phyloP scores from a whole-genome alignment of 805 yeast species.

The Candida golubevii region DNA sequence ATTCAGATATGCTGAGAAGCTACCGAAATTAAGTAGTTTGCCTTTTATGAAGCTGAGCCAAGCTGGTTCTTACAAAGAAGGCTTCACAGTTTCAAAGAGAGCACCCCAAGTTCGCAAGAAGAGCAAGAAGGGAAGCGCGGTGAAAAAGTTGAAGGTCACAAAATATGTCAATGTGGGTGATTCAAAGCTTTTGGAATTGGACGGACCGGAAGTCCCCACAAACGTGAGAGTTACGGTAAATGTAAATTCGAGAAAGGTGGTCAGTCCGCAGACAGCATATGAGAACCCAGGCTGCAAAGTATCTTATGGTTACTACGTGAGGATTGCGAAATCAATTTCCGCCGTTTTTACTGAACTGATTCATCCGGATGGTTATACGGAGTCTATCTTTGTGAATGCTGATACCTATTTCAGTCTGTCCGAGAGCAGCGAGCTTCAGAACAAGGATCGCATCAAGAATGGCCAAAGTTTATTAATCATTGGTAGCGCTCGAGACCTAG shows the following conservation, averaged over 20 bases:
- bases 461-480: slow-evolving; percentile 50
- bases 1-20: slow-evolving; percentile 58
- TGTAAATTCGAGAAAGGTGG: slow-evolving; percentile 53
- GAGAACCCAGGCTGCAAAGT: slow-evolving; percentile 56
- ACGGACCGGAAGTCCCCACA: slow-evolving; percentile 56
- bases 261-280: slow-evolving; percentile 68
- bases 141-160: slow-evolving; percentile 49
- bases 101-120: slow-evolving; percentile 34
- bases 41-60: slow-evolving; percentile 63
- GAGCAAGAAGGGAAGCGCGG: slow-evolving; percentile 40
- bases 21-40: slow-evolving; percentile 68
- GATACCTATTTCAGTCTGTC: slow-evolving; percentile 54
- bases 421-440: slow-evolving; percentile 21
- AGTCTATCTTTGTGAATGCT: slow-evolving; percentile 59
- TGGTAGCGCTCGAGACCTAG: slow-evolving; percentile 59
- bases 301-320: slow-evolving; percentile 69
- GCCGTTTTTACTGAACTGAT: slow-evolving; percentile 68
- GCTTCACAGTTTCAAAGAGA: slow-evolving; percentile 48
- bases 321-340: slow-evolving; percentile 59
- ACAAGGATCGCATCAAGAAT: slow-evolving; percentile 8
- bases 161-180: slow-evolving; percentile 76
- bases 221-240: slow-evolving; percentile 83
- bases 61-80: slow-evolving; percentile 52
- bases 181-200: slow-evolving; percentile 52
- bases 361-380: slow-evolving; percentile 61